Conservation (phyloP, 495 filamentous ascomycete species). For the Usnea hakonensis region DNA sequence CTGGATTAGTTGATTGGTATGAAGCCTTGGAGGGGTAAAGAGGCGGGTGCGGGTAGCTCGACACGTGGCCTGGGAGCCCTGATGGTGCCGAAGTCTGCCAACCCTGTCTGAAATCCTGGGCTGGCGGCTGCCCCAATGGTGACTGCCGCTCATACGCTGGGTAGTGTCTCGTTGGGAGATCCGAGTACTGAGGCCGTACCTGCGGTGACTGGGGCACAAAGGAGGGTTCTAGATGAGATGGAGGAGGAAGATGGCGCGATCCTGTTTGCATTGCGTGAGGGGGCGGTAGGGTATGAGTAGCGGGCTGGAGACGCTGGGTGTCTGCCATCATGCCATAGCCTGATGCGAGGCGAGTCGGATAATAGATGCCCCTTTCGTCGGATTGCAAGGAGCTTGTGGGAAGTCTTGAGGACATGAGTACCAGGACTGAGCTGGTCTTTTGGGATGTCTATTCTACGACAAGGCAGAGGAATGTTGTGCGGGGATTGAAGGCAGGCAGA, state of each 20-base stretch:
- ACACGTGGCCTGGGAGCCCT: background rate
- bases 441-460: background rate
- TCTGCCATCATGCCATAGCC: slow-evolving; percentile 14
- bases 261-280: slow-evolving; percentile 8
- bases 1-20: slow-evolving; percentile 20
- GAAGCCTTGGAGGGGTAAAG: slow-evolving; percentile 19
- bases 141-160: slow-evolving; percentile 7
- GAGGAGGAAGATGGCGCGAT: slow-evolving; percentile 8
- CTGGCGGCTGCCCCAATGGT: background rate
- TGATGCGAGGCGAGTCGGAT: slow-evolving; percentile 6
- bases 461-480: background rate
- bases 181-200: slow-evolving; percentile 15
- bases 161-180: slow-evolving; percentile 8
- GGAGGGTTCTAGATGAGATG: slow-evolving; percentile 15
- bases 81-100: slow-evolving; percentile 4
- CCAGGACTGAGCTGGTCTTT: background rate
- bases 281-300: slow-evolving; percentile 13
- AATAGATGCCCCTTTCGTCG: slow-evolving; percentile 5
- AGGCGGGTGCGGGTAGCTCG: slow-evolving; percentile 18
- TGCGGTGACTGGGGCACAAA: slow-evolving; percentile 14
- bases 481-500: background rate
- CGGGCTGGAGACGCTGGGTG: slow-evolving; percentile 1
- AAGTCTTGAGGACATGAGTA: slow-evolving; percentile 15
- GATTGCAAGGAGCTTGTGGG: slow-evolving; percentile 8
- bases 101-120: slow-evolving; percentile 4